Percentiles rank a stretch among this genome's conserved stretches.
These are phyloP conservation scores for Termitomyces sp. DNA, from an alignment of 768 basidiomycete species.

Conservation along the genomic window DNA sequence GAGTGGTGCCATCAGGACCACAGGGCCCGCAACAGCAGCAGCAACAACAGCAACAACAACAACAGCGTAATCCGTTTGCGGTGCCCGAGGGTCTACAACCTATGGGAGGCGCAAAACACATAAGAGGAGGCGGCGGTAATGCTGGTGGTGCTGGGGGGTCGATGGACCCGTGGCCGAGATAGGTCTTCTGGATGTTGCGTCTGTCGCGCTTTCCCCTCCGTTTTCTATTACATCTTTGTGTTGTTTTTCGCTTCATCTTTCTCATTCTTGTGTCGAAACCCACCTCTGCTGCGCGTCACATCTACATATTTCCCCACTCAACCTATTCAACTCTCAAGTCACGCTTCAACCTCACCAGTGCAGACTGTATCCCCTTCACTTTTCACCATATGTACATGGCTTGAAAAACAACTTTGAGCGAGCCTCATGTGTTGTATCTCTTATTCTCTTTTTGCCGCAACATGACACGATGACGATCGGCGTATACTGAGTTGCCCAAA, in stretches of 20 bases:
- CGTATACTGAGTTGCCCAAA: too few relatives aligned
- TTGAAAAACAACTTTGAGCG: constrained; percentile 21
- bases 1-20: constrained; percentile 51
- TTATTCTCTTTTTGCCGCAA: too few relatives aligned
- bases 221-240: constrained; percentile 1
- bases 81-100: constrained; percentile 39
- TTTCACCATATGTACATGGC: constrained; percentile 1
- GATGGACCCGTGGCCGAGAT: constrained; percentile 78
- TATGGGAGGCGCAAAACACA: constrained; percentile 48
- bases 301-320: constrained; percentile 5
- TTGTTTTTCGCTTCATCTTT: constrained; percentile 10
- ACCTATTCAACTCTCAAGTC: too few relatives aligned
- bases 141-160: constrained; percentile 10
- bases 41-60: constrained; percentile 25
- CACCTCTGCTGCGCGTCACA: constrained; percentile 4
- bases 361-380: neutral
- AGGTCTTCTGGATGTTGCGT: constrained; percentile 23
- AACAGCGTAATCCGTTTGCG: constrained; percentile 43
- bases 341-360: too few relatives aligned
- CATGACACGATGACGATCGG: too few relatives aligned
- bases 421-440: constrained; percentile 19
- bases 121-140: constrained; percentile 52
- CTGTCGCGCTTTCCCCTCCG: neutral
- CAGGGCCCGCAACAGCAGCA: constrained; percentile 22
- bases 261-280: constrained; percentile 4